Evolutionary conservation across 1,139 yeast genomes (phyloP).

Genomic region (Suhomyces anneliseae): DNA sequence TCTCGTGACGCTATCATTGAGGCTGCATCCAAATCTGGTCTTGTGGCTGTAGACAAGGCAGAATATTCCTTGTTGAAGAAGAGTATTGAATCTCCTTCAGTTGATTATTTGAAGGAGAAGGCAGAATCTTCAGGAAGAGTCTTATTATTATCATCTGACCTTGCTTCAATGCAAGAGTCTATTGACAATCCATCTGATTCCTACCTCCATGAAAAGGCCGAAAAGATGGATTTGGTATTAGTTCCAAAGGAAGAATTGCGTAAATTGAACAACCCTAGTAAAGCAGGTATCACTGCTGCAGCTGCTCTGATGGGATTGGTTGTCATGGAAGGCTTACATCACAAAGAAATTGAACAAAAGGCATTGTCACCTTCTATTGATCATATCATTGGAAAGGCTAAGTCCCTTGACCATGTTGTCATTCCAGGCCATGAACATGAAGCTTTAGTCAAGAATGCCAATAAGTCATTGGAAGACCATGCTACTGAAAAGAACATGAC

Average conservation of each 20-base stretch:
- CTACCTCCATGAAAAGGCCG: slow-evolving; percentile 18
- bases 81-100: slow-evolving; percentile 23
- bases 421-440: slow-evolving; percentile 27
- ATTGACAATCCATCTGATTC: slow-evolving; percentile 20
- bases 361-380: slow-evolving; percentile 24
- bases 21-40: slow-evolving; percentile 19
- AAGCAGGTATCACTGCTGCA: slow-evolving; percentile 37
- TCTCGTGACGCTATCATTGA: slow-evolving; percentile 14
- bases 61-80: slow-evolving; percentile 18
- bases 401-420: slow-evolving; percentile 25
- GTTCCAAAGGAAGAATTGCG: slow-evolving; percentile 21
- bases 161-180: slow-evolving; percentile 7
- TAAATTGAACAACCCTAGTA: slow-evolving; percentile 19
- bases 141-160: slow-evolving; percentile 23
- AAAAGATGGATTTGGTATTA: slow-evolving; percentile 15
- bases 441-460: slow-evolving; percentile 15
- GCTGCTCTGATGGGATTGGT: slow-evolving; percentile 18
- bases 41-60: slow-evolving; percentile 13
- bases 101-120: slow-evolving; percentile 25
- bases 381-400: slow-evolving; percentile 29
- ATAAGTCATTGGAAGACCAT: slow-evolving; percentile 12
- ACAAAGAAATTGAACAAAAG: slow-evolving; percentile 9
- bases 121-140: slow-evolving; percentile 14
- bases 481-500: slow-evolving; percentile 12
- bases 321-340: slow-evolving; percentile 13